These are phyloP conservation scores for Delonix regia DNA, from an alignment of 306 rosid species.

Conservation along the genomic window DNA sequence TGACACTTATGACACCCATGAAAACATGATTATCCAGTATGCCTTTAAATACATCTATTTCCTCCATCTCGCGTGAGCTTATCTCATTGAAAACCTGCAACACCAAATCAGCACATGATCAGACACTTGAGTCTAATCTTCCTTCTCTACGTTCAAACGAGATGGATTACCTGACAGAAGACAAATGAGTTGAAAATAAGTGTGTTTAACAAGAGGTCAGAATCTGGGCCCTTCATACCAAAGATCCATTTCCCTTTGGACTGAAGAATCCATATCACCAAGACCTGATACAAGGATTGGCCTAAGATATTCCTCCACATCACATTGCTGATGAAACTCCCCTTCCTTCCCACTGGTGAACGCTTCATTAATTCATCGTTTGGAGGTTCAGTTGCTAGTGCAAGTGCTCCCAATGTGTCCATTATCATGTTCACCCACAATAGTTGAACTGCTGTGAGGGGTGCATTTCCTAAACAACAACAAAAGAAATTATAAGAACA, in stretches of 20 bases:
- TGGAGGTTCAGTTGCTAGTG: constrained; percentile 99
- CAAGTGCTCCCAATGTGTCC: constrained; percentile 97
- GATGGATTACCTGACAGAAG: constrained; percentile 80
- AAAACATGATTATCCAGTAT: constrained; percentile 80
- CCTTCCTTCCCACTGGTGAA: constrained; percentile 81
- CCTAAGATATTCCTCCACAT: constrained; percentile 99
- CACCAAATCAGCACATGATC: background rate
- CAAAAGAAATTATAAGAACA: background rate
- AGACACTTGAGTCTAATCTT: background rate
- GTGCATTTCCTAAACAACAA: constrained; percentile 74
- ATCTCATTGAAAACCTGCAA: constrained; percentile 86
- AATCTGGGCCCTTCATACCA: constrained; percentile 58
- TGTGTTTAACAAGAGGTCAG: constrained; percentile 77
- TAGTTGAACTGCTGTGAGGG: constrained; percentile 98
- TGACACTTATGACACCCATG: constrained; percentile 62
- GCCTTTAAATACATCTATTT: constrained; percentile 74
- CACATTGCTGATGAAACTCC: constrained; percentile 78
- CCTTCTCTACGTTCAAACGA: background rate
- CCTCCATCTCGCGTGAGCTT: constrained; percentile 96
- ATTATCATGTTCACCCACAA: constrained; percentile 99
- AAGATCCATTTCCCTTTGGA: constrained; percentile 69
- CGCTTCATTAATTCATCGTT: constrained; percentile 88
- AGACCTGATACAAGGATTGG: constrained; percentile 79
- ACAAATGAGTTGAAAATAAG: constrained; percentile 91
- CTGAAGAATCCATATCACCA: constrained; percentile 82